A percentile compares a stretch with the other conserved stretches of the same genome.
These are phyloP conservation scores for Bipolaris zeicola DNA, from an alignment of 2,329 filamentous ascomycete genomes.

Conservation along the genomic window DNA sequence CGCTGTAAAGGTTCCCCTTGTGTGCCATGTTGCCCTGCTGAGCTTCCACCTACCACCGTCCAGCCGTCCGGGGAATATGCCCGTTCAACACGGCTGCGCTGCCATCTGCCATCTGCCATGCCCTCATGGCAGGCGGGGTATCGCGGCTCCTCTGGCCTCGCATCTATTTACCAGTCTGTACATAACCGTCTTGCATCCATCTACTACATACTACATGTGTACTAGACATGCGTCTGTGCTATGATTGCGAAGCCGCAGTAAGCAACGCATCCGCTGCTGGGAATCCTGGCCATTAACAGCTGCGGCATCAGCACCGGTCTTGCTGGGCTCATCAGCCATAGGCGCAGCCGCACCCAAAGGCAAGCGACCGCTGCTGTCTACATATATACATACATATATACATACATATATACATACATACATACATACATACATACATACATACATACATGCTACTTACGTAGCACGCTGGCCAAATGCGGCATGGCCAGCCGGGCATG, in stretches of 20 bases:
- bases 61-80: neutral
- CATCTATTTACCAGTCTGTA: neutral
- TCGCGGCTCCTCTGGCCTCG: neutral
- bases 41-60: neutral
- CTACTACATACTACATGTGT: neutral
- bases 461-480: too few species aligned
- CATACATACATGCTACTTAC: too few species aligned
- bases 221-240: neutral
- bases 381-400: too few species aligned
- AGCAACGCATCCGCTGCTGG: constrained; percentile 11
- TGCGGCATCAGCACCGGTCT: constrained; percentile 12
- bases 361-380: neutral
- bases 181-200: too few species aligned
- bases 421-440: too few species aligned
- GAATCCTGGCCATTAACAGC: constrained; percentile 7
- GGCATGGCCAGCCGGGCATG: constrained; percentile 3
- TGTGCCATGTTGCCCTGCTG: neutral
- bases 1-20: neutral
- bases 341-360: neutral
- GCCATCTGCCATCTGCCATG: neutral
- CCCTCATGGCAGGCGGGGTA: neutral
- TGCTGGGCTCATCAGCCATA: neutral
- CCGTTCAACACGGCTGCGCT: neutral
- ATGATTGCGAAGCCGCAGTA: constrained; percentile 8
- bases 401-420: too few species aligned